Evolutionary conservation across 2,329 filamentous ascomycete species (phyloP).

Genomic region (Chaetomiaceae sp.): DNA sequence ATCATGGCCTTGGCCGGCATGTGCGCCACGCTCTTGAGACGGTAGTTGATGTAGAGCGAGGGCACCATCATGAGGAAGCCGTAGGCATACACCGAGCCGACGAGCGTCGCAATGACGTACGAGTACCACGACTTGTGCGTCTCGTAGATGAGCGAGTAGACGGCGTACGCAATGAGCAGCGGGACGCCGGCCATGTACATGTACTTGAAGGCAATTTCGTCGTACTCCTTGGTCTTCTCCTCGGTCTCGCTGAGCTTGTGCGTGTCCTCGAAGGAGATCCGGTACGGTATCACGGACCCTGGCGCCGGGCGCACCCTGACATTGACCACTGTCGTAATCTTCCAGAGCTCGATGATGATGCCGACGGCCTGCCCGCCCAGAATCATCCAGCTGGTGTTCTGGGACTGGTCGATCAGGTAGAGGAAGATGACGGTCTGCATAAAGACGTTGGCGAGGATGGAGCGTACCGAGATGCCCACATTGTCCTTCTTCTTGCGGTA

Average conservation of each 20-base stretch:
- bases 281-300: constrained; percentile 71
- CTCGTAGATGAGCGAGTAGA: constrained; percentile 88
- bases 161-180: constrained; percentile 80
- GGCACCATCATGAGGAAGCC: constrained; percentile 99
- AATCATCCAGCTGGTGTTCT: constrained; percentile 99
- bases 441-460: constrained; percentile 93
- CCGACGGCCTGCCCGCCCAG: constrained; percentile 87
- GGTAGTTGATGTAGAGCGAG: constrained; percentile 97
- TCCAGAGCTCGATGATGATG: constrained; percentile 71
- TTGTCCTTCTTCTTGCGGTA: constrained; percentile 99
- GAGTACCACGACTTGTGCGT: constrained; percentile 98
- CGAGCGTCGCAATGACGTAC: constrained; percentile 89
- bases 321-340: constrained; percentile 92
- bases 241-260: constrained; percentile 93
- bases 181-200: constrained; percentile 91
- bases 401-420: constrained; percentile 94
- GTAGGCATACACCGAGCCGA: constrained; percentile 95
- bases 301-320: constrained; percentile 71
- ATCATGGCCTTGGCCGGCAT: constrained; percentile 96
- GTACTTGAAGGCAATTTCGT: constrained; percentile 95
- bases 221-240: constrained; percentile 97
- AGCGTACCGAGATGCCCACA: constrained; percentile 90
- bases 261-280: constrained; percentile 88
- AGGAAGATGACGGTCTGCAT: constrained; percentile 97
- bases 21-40: constrained; percentile 89